Evolutionary conservation across 352 stramenopile genomes (phyloP), one percentile per base, ranked within the genome.

Genomic region (Phytopythium litorale): DNA sequence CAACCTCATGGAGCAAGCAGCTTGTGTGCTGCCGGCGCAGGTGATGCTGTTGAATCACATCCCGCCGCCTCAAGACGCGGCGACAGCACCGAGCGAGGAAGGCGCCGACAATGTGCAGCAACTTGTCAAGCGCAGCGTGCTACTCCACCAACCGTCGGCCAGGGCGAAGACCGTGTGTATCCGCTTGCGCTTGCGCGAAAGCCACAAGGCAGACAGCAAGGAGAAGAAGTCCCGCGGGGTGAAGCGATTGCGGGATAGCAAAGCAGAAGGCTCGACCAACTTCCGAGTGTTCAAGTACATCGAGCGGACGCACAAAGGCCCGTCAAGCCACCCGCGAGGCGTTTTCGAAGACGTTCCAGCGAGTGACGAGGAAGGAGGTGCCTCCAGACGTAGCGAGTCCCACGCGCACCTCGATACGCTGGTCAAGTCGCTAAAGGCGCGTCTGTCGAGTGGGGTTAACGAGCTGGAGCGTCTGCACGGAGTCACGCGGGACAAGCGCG

Each of bases 221-320:
- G 28, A 4, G 7, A 48, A 66, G 4, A 65, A 35, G 19, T 25
- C 38, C 11, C 65, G 66, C 11, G 64, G 56, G 9, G 58, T 52
- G 13, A 91, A 88, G 62, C 70, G 77, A n/a, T 60, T 58, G 56
- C 67, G 68, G 18, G 59, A 61, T 23, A 56, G 60, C 40, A 63
- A 62, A 32, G 64, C 66, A 32, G 55, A 25, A 2, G 56, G 51
- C 30, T 53, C 23, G 0, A 54, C 55, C n/a, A 35, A 21, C 37
- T 1, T 25, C 38, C 45, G 56, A 0, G 8, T 58, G 45, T 73
- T 84, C 38, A 64, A 64, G 28, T 87, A 72, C 48, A 89, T 91
- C 56, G 78, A 91, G 58, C 82, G 78, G n/a, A 82, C 82, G 9
- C 72, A 77, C 45, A 79, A 68, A 21, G 59, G 62, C 23, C 7